A percentile compares a stretch with the other conserved stretches of the same genome.
Evolutionary conservation across 352 stramenopile genomes (phyloP).

Genomic region (Globisporangium uncinulatum): DNA sequence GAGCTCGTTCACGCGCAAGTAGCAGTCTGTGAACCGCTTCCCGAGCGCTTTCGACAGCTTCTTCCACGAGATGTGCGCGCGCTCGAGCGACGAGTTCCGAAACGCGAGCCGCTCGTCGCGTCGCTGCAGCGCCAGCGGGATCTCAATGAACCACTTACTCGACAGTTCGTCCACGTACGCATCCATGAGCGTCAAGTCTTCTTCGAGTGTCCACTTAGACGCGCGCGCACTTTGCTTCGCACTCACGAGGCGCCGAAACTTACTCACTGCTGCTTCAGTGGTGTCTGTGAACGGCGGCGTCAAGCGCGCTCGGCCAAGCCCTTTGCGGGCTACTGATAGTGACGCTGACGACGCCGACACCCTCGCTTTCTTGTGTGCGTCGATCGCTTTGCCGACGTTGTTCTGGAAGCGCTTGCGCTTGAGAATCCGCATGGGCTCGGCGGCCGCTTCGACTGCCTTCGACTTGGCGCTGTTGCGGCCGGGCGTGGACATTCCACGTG

Average conservation of each 20-base stretch:
- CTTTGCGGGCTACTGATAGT: neutral
- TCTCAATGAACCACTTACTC: constrained; percentile 70
- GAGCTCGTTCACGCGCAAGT: constrained; percentile 64
- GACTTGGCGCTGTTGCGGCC: constrained; percentile 39
- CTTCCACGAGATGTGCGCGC: constrained; percentile 74
- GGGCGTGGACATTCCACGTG: constrained; percentile 33
- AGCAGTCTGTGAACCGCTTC: constrained; percentile 63
- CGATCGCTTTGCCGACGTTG: neutral
- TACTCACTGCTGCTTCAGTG: constrained; percentile 31
- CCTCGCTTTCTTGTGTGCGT: constrained; percentile 21
- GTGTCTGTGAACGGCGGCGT: constrained; percentile 18
- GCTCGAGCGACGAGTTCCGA: constrained; percentile 40
- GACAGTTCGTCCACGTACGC: constrained; percentile 72
- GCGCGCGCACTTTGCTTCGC: constrained; percentile 49
- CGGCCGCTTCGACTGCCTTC: constrained; percentile 39
- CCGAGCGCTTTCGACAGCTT: constrained; percentile 43
- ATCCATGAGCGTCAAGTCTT: constrained; percentile 64
- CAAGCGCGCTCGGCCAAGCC: constrained; percentile 15
- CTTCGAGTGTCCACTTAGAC: constrained; percentile 54
- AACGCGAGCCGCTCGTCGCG: constrained; percentile 65
- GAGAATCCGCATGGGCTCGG: constrained; percentile 31
- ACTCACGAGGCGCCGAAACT: constrained; percentile 38
- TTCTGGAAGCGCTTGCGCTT: constrained; percentile 58
- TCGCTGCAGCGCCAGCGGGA: constrained; percentile 62
- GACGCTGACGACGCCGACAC: neutral